These are phyloP conservation scores for Rhynchospora breviuscula DNA, from an alignment of 176 grass and related monocot genomes.

Conservation along the genomic window DNA sequence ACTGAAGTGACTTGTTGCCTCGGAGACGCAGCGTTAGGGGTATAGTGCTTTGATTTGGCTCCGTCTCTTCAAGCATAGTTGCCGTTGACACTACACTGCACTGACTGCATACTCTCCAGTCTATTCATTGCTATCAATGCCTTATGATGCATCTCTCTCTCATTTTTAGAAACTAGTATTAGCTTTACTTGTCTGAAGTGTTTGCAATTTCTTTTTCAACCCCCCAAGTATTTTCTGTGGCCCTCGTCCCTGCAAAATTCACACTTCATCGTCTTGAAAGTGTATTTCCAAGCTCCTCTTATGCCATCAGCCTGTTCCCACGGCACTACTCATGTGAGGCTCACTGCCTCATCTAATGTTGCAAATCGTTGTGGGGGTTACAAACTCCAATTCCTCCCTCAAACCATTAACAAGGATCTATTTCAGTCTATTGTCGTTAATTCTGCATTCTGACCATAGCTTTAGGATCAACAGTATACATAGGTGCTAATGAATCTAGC, in stretches of 20 bases:
- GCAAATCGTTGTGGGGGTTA: background rate
- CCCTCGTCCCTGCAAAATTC: conserved; percentile 12
- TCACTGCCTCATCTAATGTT: background rate
- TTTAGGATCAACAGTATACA: background rate
- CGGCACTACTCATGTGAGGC: background rate
- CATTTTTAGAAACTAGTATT: background rate
- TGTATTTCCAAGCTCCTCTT: background rate
- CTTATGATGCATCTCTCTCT: background rate
- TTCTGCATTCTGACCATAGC: background rate
- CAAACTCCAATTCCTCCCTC: background rate
- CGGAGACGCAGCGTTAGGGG: background rate
- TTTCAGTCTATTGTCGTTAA: background rate
- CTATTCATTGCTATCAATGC: background rate
- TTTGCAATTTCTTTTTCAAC: conserved; percentile 12
- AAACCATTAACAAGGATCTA: background rate
- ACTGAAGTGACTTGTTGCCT: background rate
- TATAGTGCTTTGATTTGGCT: background rate
- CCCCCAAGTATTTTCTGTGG: conserved; percentile 6
- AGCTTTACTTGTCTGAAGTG: background rate
- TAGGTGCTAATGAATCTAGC: background rate
- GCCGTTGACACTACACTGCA: background rate
- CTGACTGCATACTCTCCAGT: background rate
- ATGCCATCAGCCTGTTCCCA: conserved; percentile 9
- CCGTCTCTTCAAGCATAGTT: background rate
- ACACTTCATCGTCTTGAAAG: background rate